Evolutionary conservation across 2,329 filamentous ascomycete species (phyloP).

Genomic region (Penicillium hordei): DNA sequence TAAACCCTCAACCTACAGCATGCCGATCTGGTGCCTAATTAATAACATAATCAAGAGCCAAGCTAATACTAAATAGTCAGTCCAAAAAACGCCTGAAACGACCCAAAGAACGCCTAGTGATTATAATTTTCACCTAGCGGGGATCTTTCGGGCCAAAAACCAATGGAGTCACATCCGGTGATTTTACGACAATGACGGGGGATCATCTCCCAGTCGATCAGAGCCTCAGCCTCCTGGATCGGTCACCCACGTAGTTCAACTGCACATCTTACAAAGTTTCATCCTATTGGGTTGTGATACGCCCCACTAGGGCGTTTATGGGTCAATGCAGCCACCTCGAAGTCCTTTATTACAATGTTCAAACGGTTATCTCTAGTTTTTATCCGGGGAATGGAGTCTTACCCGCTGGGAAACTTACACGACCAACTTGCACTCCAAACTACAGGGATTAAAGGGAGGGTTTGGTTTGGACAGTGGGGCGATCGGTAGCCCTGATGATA

Average conservation of each 20-base stretch:
- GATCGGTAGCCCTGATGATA: background rate
- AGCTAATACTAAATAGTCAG: constrained; percentile 1
- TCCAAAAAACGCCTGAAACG: constrained; percentile 2
- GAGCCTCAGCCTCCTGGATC: constrained; percentile 10
- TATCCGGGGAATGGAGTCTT: background rate
- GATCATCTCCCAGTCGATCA: constrained; percentile 3
- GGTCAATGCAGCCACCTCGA: background rate
- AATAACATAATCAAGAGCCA: background rate
- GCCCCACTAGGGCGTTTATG: constrained; percentile 1
- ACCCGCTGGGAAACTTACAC: background rate
- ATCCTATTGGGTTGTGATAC: background rate
- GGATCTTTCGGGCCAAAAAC: background rate
- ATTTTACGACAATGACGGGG: background rate
- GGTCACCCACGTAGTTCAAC: background rate
- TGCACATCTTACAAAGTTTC: background rate
- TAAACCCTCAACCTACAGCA: background rate
- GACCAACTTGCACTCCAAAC: background rate
- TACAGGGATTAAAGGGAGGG: background rate
- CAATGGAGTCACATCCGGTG: background rate
- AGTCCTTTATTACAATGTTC: background rate
- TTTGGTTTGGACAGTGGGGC: constrained; percentile 1
- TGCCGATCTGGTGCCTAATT: constrained; percentile 3
- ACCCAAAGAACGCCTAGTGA: constrained; percentile 1
- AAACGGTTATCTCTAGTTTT: background rate
- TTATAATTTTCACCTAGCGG: background rate